A percentile compares a stretch with the other conserved stretches of the same genome.
phyloP scores from a whole-genome alignment of 2,329 filamentous ascomycete genomes.

The Sporothrix brunneoviolacea region DNA sequence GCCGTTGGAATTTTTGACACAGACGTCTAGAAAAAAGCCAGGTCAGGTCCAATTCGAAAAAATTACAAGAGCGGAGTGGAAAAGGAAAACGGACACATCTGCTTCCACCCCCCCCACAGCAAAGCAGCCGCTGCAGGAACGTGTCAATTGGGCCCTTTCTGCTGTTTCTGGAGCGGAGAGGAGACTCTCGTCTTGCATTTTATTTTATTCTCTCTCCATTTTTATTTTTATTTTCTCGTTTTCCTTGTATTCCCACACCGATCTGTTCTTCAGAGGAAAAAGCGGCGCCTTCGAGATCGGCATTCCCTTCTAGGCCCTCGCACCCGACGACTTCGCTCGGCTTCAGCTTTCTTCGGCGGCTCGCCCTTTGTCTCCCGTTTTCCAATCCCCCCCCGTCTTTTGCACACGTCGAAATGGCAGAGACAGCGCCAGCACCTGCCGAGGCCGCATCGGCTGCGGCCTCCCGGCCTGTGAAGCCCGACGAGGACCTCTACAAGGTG shows the following conservation, averaged over 20 bases:
- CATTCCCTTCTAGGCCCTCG: too few species aligned
- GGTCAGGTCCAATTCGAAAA: background rate
- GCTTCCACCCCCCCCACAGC: background rate
- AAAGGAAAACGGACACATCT: background rate
- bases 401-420: slow-evolving; percentile 36
- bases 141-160: background rate
- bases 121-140: background rate
- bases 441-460: slow-evolving; percentile 40
- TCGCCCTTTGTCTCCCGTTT: background rate
- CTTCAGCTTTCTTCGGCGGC: too few species aligned
- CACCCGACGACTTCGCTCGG: too few species aligned
- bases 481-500: slow-evolving; percentile 78
- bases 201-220: background rate
- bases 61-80: background rate
- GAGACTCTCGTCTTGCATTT: background rate
- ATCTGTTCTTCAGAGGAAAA: too few species aligned
- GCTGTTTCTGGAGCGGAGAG: background rate
- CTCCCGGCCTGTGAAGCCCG: slow-evolving; percentile 73
- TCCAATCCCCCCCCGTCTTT: background rate
- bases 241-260: too few species aligned
- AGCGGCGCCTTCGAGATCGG: too few species aligned
- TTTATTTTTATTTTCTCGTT: background rate
- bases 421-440: slow-evolving; percentile 26
- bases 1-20: slow-evolving; percentile 6
- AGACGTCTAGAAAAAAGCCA: background rate